Conservation (phyloP, 139 green algal species). For the Astrephomene gubernaculifera region DNA sequence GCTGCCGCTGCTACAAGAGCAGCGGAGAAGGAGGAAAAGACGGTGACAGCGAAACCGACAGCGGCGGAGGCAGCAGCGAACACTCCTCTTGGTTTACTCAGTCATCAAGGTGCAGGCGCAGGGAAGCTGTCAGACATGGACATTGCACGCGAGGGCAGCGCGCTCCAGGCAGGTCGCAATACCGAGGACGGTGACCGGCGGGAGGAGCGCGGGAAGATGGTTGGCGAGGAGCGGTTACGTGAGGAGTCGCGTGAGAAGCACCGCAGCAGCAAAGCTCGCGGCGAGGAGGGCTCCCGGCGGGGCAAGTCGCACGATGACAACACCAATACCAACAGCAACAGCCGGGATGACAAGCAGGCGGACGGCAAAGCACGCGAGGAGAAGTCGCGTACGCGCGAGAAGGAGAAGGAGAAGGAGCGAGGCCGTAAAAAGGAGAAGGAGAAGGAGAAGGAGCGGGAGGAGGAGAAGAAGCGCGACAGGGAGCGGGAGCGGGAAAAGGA, state of each 20-base stretch:
- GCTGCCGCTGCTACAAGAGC: not conserved
- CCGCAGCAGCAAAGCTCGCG: too few species aligned
- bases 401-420: not conserved
- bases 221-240: too few species aligned
- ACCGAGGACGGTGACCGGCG: too few species aligned
- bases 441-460: not conserved
- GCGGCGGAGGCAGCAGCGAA: not conserved
- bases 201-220: too few species aligned
- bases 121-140: too few species aligned
- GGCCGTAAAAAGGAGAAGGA: not conserved
- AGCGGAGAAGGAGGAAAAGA: not conserved
- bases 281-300: too few species aligned
- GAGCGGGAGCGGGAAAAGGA: constrained; percentile 4
- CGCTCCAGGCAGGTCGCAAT: too few species aligned
- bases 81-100: too few species aligned
- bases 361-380: not conserved
- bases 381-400: not conserved
- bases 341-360: not conserved
- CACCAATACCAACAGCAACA: not conserved
- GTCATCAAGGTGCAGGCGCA: too few species aligned
- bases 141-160: too few species aligned
- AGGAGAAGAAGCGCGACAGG: constrained; percentile 7
- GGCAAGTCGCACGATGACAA: too few species aligned
- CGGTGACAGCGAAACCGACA: not conserved
- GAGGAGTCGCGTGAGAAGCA: too few species aligned